Percentiles rank a stretch among this genome's conserved stretches.
Evolutionary conservation across 768 basidiomycete species (phyloP).

Genomic region (Tylopilus plumbeoviolaceoides): DNA sequence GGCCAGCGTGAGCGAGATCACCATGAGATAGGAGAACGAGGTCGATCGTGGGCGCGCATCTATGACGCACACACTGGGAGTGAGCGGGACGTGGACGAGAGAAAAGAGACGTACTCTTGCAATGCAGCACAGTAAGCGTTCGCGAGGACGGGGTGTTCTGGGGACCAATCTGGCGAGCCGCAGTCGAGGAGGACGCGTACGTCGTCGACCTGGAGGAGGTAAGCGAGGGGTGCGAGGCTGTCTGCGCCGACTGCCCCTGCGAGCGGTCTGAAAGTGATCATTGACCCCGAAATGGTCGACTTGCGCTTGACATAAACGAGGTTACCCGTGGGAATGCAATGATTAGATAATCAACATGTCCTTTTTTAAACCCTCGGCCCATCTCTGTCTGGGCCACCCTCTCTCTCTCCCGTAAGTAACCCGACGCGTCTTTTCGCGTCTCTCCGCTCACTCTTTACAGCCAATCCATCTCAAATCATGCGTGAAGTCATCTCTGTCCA

Average conservation of each 20-base stretch:
- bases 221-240: slow-evolving; percentile 63
- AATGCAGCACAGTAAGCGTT: slow-evolving; percentile 60
- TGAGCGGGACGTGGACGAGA: slow-evolving; percentile 1
- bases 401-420: slow-evolving; percentile 27
- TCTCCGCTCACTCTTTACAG: slow-evolving; percentile 7
- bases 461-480: slow-evolving; percentile 44
- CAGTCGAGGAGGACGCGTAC: slow-evolving; percentile 92
- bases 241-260: slow-evolving; percentile 76
- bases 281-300: background rate
- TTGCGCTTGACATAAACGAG: slow-evolving; percentile 4
- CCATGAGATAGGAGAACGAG: slow-evolving; percentile 94
- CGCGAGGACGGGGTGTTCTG: slow-evolving; percentile 40
- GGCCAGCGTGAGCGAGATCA: slow-evolving; percentile 80
- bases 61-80: background rate
- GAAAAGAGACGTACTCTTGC: slow-evolving; percentile 50
- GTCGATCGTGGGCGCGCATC: slow-evolving; percentile 76
- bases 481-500: slow-evolving; percentile 98
- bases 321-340: slow-evolving; percentile 22
- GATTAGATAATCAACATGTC: slow-evolving; percentile 33
- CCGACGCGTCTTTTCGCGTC: slow-evolving; percentile 30
- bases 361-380: slow-evolving; percentile 38
- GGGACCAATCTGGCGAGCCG: slow-evolving; percentile 85
- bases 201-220: slow-evolving; percentile 92
- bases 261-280: slow-evolving; percentile 91
- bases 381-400: slow-evolving; percentile 22